Percentiles rank a stretch among this genome's conserved stretches.
phyloP scores from a whole-genome alignment of 108 stramenopile genomes.

The Skeletonema potamos region DNA sequence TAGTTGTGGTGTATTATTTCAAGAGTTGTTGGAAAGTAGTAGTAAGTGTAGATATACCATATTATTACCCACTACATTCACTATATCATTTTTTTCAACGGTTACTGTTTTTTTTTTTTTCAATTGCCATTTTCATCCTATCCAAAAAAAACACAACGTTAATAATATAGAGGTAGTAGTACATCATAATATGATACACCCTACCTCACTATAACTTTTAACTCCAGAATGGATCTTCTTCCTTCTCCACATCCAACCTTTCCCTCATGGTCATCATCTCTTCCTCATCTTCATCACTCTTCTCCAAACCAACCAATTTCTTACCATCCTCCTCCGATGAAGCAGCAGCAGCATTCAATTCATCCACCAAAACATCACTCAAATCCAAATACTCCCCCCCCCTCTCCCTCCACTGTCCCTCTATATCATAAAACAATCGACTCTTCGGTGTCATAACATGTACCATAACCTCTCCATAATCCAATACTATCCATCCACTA shows the following conservation, averaged over 20 bases:
- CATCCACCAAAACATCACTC: constrained; percentile 52
- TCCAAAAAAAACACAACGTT: too few species aligned
- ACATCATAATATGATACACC: too few species aligned
- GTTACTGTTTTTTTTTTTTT: too few species aligned
- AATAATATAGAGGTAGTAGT: too few species aligned
- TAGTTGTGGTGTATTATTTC: too few species aligned
- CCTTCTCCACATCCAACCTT: constrained; percentile 34
- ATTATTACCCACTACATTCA: too few species aligned
- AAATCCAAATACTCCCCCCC: constrained; percentile 74
- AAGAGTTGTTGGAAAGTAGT: too few species aligned
- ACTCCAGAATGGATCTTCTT: constrained; percentile 87
- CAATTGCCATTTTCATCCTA: too few species aligned
- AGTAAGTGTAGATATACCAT: too few species aligned
- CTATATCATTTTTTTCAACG: too few species aligned
- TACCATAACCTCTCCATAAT: constrained; percentile 91
- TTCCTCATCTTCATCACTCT: not conserved
- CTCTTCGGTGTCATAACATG: constrained; percentile 93
- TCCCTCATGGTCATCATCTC: constrained; percentile 19
- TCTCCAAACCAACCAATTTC: constrained; percentile 11
- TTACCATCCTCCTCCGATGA: too few species aligned
- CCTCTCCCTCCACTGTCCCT: constrained; percentile 79
- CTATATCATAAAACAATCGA: constrained; percentile 88
- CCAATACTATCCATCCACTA: constrained; percentile 91
- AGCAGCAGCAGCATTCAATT: not conserved
- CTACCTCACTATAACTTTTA: constrained; percentile 18